These are phyloP conservation scores for Yamadazyma akitaensis DNA, from an alignment of 805 yeast species.

Conservation along the genomic window DNA sequence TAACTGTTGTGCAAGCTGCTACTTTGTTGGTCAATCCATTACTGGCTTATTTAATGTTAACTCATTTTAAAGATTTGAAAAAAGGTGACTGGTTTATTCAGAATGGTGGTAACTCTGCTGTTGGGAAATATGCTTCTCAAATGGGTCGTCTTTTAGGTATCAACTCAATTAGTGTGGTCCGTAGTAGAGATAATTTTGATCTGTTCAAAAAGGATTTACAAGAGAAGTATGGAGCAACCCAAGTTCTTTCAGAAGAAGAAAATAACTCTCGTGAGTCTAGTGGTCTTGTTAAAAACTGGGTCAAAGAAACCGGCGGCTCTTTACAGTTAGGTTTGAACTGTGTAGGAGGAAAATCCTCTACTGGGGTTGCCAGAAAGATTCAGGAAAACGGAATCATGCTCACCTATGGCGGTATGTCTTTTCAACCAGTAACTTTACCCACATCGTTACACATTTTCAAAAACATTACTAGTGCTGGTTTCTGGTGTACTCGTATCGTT, in stretches of 20 bases:
- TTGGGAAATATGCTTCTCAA: constrained; percentile 88
- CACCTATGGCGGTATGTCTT: constrained; percentile 97
- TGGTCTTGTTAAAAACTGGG: constrained; percentile 53
- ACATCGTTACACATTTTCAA: constrained; percentile 88
- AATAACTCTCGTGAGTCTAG: constrained; percentile 67
- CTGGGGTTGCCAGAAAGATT: constrained; percentile 81
- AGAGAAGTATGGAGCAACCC: constrained; percentile 73
- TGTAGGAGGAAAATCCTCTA: constrained; percentile 86
- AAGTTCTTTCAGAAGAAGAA: constrained; percentile 87
- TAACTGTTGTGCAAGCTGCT: constrained; percentile 63
- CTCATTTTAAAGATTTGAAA: constrained; percentile 56
- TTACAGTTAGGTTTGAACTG: constrained; percentile 84
- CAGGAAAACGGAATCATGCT: constrained; percentile 71
- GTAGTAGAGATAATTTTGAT: constrained; percentile 81
- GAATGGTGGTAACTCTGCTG: constrained; percentile 95
- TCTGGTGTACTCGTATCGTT: constrained; percentile 75
- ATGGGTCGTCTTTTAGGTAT: constrained; percentile 74
- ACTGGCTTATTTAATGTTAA: constrained; percentile 87
- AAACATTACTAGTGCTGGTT: constrained; percentile 80
- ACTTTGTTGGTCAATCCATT: constrained; percentile 90
- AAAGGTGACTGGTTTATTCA: constrained; percentile 91
- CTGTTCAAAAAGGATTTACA: constrained; percentile 49
- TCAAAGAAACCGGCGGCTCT: constrained; percentile 44
- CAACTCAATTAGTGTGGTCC: constrained; percentile 81
- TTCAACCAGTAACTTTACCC: constrained; percentile 90